phyloP scores from a whole-genome alignment of 2,329 filamentous ascomycete genomes.

The Colletotrichum musae region DNA sequence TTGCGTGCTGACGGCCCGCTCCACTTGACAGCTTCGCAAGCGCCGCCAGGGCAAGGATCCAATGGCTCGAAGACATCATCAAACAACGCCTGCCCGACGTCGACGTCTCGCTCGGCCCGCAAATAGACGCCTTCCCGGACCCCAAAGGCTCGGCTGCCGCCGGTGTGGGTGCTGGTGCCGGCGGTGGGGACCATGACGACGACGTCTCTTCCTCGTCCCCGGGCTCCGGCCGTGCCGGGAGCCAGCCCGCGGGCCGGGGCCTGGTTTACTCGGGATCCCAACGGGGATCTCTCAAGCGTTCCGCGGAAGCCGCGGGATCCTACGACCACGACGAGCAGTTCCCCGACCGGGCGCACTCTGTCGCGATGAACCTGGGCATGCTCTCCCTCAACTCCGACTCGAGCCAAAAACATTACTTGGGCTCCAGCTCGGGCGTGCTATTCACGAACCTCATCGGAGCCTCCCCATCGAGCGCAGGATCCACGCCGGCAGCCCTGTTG shows the following conservation, averaged over 20 bases:
- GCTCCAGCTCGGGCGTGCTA: constrained; percentile 54
- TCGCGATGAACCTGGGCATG: constrained; percentile 53
- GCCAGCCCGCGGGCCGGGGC: constrained; percentile 8
- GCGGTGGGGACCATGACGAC: constrained; percentile 31
- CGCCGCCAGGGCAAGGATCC: constrained; percentile 49
- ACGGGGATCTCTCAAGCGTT: constrained; percentile 10
- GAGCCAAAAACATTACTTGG: constrained; percentile 54
- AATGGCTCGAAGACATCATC: constrained; percentile 53
- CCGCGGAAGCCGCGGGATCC: constrained; percentile 40
- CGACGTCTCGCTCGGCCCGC: constrained; percentile 48
- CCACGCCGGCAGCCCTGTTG: constrained; percentile 19
- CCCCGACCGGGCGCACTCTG: constrained; percentile 61
- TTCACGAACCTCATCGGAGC: constrained; percentile 50
- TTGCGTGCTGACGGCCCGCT: constrained; percentile 2
- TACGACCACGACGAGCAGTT: constrained; percentile 66
- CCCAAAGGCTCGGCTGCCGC: constrained; percentile 21
- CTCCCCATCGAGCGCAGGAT: constrained; percentile 34
- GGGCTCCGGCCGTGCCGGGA: constrained; percentile 15
- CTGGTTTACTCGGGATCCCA: constrained; percentile 2
- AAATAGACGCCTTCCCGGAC: constrained; percentile 44
- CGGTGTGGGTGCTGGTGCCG: not conserved
- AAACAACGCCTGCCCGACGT: constrained; percentile 46
- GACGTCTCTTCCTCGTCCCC: constrained; percentile 23
- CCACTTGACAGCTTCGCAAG: constrained; percentile 41
- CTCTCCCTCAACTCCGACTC: constrained; percentile 55